These are phyloP conservation scores for Apiotrichum akiyoshidainum DNA, from an alignment of 1,284 basidiomycete species.

Conservation along the genomic window DNA sequence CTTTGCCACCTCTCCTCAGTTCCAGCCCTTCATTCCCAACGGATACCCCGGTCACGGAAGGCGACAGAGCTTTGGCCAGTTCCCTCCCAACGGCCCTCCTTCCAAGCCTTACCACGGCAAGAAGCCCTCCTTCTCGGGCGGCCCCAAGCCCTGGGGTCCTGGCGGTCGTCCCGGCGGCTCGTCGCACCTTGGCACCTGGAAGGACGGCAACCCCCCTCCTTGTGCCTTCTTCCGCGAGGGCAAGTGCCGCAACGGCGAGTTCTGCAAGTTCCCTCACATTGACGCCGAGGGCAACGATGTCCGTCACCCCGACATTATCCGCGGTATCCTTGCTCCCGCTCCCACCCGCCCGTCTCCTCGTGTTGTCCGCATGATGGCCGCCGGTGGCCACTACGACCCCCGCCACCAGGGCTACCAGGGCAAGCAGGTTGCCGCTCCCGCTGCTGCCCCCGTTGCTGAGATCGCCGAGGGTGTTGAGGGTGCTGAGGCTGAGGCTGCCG, in stretches of 20 bases:
- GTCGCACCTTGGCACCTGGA: slow-evolving; percentile 44
- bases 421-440: slow-evolving; percentile 11
- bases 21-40: slow-evolving; percentile 26
- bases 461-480: slow-evolving; percentile 8
- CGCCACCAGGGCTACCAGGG: slow-evolving; percentile 30
- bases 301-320: slow-evolving; percentile 49
- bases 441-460: slow-evolving; percentile 7
- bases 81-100: slow-evolving; percentile 17
- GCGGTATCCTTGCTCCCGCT: slow-evolving; percentile 42
- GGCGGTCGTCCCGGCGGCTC: slow-evolving; percentile 21
- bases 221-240: slow-evolving; percentile 49
- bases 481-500: not conserved
- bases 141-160: slow-evolving; percentile 33
- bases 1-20: slow-evolving; percentile 38
- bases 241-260: slow-evolving; percentile 50
- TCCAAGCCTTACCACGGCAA: slow-evolving; percentile 38
- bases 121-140: slow-evolving; percentile 48
- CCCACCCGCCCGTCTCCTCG: slow-evolving; percentile 30
- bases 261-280: slow-evolving; percentile 51
- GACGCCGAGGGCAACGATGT: slow-evolving; percentile 47
- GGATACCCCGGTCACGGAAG: slow-evolving; percentile 14
- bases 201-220: slow-evolving; percentile 49
- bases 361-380: slow-evolving; percentile 30
- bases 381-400: slow-evolving; percentile 25
- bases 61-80: slow-evolving; percentile 22